phyloP scores from a whole-genome alignment of 352 stramenopile genomes.

The Blastocystis sp. region DNA sequence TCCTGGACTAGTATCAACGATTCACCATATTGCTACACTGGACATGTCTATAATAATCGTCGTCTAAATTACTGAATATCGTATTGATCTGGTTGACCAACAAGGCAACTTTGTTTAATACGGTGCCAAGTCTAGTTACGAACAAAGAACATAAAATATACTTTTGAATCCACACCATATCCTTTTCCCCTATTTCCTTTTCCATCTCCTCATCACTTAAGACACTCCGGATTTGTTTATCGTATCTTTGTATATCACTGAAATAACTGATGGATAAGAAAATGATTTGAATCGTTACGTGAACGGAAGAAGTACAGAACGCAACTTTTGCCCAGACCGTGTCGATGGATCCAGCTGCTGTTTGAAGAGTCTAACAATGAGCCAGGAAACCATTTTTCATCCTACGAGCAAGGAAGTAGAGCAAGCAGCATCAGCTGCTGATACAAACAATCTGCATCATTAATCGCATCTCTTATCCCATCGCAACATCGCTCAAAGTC shows the following conservation, averaged over 20 bases:
- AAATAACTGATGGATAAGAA: slow-evolving; percentile 22
- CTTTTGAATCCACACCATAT: not conserved
- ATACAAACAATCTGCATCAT: not conserved
- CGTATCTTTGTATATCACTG: not conserved
- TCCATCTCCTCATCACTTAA: not conserved
- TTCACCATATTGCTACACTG: not conserved
- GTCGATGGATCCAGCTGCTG: not conserved
- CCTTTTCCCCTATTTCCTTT: not conserved
- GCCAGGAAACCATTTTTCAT: too few relatives aligned
- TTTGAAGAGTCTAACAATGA: not conserved
- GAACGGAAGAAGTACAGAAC: not conserved
- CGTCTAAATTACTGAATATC: not conserved
- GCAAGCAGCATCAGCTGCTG: not conserved
- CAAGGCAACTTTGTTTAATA: not conserved
- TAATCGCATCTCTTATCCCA: not conserved
- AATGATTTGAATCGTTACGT: not conserved
- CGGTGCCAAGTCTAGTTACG: not conserved
- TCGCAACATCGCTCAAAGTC: not conserved
- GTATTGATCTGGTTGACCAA: not conserved
- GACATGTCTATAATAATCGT: not conserved
- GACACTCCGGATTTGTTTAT: not conserved
- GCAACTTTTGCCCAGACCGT: not conserved
- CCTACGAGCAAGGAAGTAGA: not conserved
- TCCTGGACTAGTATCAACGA: not conserved
- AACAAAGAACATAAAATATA: not conserved